Evolutionary conservation across 805 yeast species (phyloP), one percentile per base, ranked within the genome.

Genomic region (Hemisphaericaspora nanyangensis): DNA sequence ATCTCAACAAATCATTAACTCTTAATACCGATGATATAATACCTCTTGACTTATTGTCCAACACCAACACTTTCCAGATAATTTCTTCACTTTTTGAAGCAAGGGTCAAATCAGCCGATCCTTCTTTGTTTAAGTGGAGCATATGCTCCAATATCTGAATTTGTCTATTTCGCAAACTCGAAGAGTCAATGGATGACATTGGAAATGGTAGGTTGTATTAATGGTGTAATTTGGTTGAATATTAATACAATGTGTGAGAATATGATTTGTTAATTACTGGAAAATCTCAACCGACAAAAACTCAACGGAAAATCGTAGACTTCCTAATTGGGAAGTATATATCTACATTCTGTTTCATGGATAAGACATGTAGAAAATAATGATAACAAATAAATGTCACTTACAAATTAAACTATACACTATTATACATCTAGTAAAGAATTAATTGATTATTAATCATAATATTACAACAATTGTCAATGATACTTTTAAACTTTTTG

Each of bases 21-120:
- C 98, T 72, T 40, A 93, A 64, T n/a, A 93, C 91, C 6, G 95
- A 85, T 2, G 97, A 89, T 6, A 93, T 77, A 30, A 93, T 83
- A 13, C 85, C 84, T 22, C 95, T 85, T 29, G 96, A 85, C 42
- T 80, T 76, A 29, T 71, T 60, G 58, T 93, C 99, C 48, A 93
- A 72, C 5, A 93, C 77, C 35, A 93, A 72, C 7, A 86, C 95
- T 56, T 93, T 93, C 99, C 99, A 93, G 20, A 82, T 72, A 39
- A 86, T 72, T 47, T 82, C 88, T 49, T 81, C 85, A 35, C 70
- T 76, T 43, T 74, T 74, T 16, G 74, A 63, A 6, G 82, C 74
- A 28, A 76, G 71, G 7, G 80, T 74, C 40, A 74, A 60, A 48
- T 77, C 81, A 6, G 77, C 60, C 3, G 74, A 69, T 8, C 76